A percentile compares a stretch with the other conserved stretches of the same genome.
phyloP scores from a whole-genome alignment of 2,329 filamentous ascomycete species.

The Shiraia bambusicola region DNA sequence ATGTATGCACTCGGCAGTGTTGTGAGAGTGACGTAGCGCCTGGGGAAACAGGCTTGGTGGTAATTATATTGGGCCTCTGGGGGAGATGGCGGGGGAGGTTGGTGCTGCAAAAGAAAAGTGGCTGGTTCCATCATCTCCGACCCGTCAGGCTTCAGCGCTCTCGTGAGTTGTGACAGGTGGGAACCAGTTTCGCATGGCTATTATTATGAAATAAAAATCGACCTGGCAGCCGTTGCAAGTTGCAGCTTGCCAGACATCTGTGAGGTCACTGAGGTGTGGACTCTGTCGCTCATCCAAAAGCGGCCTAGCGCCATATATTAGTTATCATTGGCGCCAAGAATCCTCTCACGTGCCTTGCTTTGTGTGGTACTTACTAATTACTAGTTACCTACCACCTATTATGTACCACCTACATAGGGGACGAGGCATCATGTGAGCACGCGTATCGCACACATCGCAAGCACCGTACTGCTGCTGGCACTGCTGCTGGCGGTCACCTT shows the following conservation, averaged over 20 bases:
- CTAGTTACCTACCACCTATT: no score
- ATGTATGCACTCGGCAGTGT: constrained; percentile 6
- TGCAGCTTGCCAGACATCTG: background rate
- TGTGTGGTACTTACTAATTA: no score
- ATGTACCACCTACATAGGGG: no score
- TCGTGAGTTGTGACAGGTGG: background rate
- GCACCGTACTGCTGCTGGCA: no score
- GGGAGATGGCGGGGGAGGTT: constrained; percentile 28
- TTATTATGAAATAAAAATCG: constrained; percentile 1
- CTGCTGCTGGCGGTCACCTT: constrained; percentile 1
- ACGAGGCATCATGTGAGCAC: no score
- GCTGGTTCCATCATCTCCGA: constrained; percentile 21
- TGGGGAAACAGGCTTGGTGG: constrained; percentile 21
- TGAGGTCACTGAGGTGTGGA: constrained; percentile 4
- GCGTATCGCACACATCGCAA: no score
- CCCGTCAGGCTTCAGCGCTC: constrained; percentile 8
- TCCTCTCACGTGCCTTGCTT: no score
- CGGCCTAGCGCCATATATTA: no score
- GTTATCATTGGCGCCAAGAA: background rate
- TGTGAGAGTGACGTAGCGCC: constrained; percentile 26
- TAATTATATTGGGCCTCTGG: constrained; percentile 8
- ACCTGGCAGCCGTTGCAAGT: constrained; percentile 1
- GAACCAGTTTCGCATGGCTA: background rate
- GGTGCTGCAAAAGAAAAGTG: constrained; percentile 17
- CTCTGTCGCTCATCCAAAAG: no score